Evolutionary conservation across 306 rosid genomes (phyloP).

Genomic region (Quercus berberidifolia): DNA sequence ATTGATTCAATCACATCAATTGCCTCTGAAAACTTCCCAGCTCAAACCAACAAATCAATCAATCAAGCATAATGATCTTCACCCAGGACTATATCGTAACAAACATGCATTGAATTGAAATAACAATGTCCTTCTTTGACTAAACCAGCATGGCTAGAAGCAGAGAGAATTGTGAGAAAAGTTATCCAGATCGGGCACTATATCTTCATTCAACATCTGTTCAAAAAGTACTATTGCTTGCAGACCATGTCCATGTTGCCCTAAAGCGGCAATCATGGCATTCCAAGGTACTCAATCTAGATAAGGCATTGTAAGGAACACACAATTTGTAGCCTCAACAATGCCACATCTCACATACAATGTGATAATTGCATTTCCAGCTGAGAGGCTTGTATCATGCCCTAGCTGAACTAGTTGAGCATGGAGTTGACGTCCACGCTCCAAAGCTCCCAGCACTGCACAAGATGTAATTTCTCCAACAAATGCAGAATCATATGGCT

Average conservation of each 20-base stretch:
- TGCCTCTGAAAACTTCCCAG: slow-evolving; percentile 44
- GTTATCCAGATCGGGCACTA: slow-evolving; percentile 44
- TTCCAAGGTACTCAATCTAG: slow-evolving; percentile 54
- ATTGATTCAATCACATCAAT: slow-evolving; percentile 37
- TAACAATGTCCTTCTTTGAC: slow-evolving; percentile 38
- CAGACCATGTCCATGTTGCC: slow-evolving; percentile 37
- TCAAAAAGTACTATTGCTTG: slow-evolving; percentile 41
- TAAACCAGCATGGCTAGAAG: slow-evolving; percentile 51
- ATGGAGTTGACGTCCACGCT: slow-evolving; percentile 32
- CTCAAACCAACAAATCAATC: slow-evolving; percentile 48
- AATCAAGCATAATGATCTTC: slow-evolving; percentile 52
- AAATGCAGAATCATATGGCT: too few species aligned
- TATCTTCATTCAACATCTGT: slow-evolving; percentile 46
- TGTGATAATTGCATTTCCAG: slow-evolving; percentile 48
- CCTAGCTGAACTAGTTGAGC: slow-evolving; percentile 37
- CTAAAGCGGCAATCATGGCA: slow-evolving; percentile 57
- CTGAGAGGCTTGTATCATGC: slow-evolving; percentile 41
- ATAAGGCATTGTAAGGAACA: slow-evolving; percentile 46
- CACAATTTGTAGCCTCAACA: slow-evolving; percentile 37
- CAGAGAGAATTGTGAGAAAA: slow-evolving; percentile 51
- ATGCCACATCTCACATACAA: slow-evolving; percentile 49
- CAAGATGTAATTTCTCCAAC: too few species aligned
- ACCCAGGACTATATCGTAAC: slow-evolving; percentile 37
- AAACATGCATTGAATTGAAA: slow-evolving; percentile 34
- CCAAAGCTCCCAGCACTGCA: too few species aligned